Base-by-base conservation (phyloP, 129 eudicot species). In the Artemisia annua region DNA sequence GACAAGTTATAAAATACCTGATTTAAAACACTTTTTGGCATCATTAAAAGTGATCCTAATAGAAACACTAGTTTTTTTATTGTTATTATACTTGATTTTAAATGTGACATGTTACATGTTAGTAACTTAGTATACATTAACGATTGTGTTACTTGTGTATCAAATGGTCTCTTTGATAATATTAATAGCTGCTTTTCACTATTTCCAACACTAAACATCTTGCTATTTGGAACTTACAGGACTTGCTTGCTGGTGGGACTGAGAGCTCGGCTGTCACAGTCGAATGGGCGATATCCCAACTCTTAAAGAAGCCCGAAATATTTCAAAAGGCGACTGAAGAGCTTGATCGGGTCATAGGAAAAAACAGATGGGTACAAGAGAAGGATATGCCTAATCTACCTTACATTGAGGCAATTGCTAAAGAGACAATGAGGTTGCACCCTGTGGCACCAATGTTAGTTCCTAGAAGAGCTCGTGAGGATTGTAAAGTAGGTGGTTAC, bases 281-380 rank as follows among this genome's bases (percentile, higher is more conserved):
- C 2, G 87, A 84, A 76, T 84, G 87, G 84, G 85, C 80, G 13
- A 71, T 84, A 7, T 14, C 85, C 2, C 77, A 84, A 39, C 70
- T 84, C 2, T 5, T 84, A 4, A 72, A 77, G 30, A 76, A 77
- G 46, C 87, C 87, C 0, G 74, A 76, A 67, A 66, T 80, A 56
- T 76, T 84, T 17, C 12, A 67, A 44, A 84, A 80, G 74, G 85
- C 84, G 3, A 76, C 76, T 12, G 85, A 80, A 63, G 87, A 84
- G 64, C 79, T 84, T 1, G 80, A 84, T 44, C 73, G 73, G 30
- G 87, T 84, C 0, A 69, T 80, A 7, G 80, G 84, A 9, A 63
- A 53, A 24, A 28, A 69, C 17, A 63, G 48, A 24, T 80, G 84
- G 84, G 84, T 80, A 10, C 35, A 63, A 70, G 84, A 80, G 35